A percentile compares a stretch with the other conserved stretches of the same genome.
phyloP scores from a whole-genome alignment of 805 yeast species.

The Tetrapisispora arboricola region DNA sequence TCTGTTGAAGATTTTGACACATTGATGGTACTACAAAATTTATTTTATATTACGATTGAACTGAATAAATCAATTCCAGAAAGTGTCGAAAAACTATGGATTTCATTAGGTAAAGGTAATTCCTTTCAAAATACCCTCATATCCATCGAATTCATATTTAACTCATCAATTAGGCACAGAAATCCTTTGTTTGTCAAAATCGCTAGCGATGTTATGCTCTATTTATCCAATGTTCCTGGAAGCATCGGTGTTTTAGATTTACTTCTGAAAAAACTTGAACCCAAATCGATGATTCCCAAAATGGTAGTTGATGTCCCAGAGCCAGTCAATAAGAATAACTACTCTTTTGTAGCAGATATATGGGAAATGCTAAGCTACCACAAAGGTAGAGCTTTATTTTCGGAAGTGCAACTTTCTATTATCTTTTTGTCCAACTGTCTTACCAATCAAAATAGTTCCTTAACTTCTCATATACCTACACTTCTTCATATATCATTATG shows the following conservation, averaged over 20 bases:
- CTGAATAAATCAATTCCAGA: conserved; percentile 66
- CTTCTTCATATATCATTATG: conserved; percentile 72
- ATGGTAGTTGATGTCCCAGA: conserved; percentile 33
- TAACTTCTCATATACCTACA: conserved; percentile 53
- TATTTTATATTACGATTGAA: conserved; percentile 76
- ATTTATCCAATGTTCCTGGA: conserved; percentile 46
- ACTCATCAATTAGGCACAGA: conserved; percentile 56
- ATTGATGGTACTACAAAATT: conserved; percentile 66
- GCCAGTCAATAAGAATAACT: conserved; percentile 31
- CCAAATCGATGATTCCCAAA: conserved; percentile 81
- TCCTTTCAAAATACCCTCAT: conserved; percentile 58
- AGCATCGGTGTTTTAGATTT: conserved; percentile 48
- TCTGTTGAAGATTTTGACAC: conserved; percentile 36
- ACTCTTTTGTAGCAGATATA: conserved; percentile 73
- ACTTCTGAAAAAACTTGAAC: conserved; percentile 62
- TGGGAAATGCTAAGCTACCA: conserved; percentile 43
- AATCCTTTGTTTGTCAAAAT: conserved; percentile 67
- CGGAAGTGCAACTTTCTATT: conserved; percentile 78
- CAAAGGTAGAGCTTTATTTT: conserved; percentile 66
- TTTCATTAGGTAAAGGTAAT: conserved; percentile 75
- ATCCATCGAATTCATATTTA: conserved; percentile 59
- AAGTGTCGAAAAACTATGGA: conserved; percentile 93
- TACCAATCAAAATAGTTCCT: conserved; percentile 52
- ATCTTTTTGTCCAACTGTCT: conserved; percentile 77
- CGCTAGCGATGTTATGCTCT: conserved; percentile 73